A percentile compares a stretch with the other conserved stretches of the same genome.
Evolutionary conservation across 2,329 filamentous ascomycete genomes (phyloP).

Genomic region (Colletotrichum tropicicola): DNA sequence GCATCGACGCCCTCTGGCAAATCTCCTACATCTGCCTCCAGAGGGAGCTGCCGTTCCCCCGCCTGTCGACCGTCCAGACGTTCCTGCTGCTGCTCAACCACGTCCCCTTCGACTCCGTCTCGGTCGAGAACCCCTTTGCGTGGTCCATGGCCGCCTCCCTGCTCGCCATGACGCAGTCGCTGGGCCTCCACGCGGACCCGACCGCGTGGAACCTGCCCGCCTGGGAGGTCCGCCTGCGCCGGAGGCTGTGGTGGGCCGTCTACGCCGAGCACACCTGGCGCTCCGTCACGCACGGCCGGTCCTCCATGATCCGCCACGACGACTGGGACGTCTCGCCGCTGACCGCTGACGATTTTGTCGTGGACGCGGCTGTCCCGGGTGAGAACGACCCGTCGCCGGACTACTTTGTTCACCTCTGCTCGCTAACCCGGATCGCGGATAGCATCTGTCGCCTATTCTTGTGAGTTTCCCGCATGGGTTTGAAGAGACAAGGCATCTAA

Average conservation of each 20-base stretch:
- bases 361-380: not conserved
- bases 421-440: not conserved
- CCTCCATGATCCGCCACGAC: not conserved
- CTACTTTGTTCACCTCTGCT: not conserved
- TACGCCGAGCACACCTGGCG: not conserved
- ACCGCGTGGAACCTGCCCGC: not conserved
- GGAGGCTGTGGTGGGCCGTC: not conserved
- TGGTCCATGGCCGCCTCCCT: not conserved
- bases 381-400: not conserved
- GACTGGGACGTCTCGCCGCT: not conserved
- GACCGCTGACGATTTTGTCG: not conserved
- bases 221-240: not conserved
- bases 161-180: not conserved
- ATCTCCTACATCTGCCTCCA: constrained; percentile 21
- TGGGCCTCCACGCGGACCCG: not conserved
- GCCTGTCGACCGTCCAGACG: not conserved
- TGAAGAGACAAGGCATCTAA: not conserved
- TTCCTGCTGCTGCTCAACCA: not conserved
- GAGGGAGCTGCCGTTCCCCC: not conserved
- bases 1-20: constrained; percentile 29
- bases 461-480: not conserved
- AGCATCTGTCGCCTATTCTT: not conserved
- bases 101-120: not conserved
- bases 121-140: not conserved
- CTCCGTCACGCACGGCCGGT: not conserved